Percentiles rank a stretch among this genome's conserved stretches.
phyloP scores from a whole-genome alignment of 1,139 yeast genomes.

The Blastobotrys illinoisensis region DNA sequence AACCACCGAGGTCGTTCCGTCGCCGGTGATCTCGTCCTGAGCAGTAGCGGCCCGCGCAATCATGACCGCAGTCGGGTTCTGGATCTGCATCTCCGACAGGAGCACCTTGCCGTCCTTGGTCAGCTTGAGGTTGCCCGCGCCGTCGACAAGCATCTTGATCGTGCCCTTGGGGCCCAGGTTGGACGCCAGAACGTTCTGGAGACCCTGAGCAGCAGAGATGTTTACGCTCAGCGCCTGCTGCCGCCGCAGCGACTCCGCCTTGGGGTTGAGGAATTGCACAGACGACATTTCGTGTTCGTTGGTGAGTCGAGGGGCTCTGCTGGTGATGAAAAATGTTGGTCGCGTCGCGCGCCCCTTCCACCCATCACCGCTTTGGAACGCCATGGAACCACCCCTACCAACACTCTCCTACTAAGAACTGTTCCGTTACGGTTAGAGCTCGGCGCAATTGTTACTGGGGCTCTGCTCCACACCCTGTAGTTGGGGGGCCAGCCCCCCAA shows the following conservation, averaged over 20 bases:
- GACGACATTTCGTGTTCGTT: slow-evolving; percentile 34
- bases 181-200: slow-evolving; percentile 85
- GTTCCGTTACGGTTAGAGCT: too few species aligned
- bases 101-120: slow-evolving; percentile 97
- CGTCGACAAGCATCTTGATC: slow-evolving; percentile 90
- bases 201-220: slow-evolving; percentile 93
- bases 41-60: slow-evolving; percentile 97
- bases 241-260: slow-evolving; percentile 92
- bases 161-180: slow-evolving; percentile 98
- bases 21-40: slow-evolving; percentile 98
- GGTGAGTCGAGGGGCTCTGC: not conserved
- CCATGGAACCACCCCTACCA: not conserved
- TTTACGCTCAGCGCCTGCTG: slow-evolving; percentile 93
- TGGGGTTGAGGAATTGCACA: slow-evolving; percentile 88
- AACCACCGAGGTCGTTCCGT: slow-evolving; percentile 97
- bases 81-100: slow-evolving; percentile 95
- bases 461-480: too few species aligned
- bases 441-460: too few species aligned
- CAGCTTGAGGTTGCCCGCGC: slow-evolving; percentile 89
- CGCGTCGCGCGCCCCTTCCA: slow-evolving; percentile 2
- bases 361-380: not conserved
- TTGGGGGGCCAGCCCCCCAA: too few species aligned
- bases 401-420: too few species aligned
- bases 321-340: slow-evolving; percentile 2
- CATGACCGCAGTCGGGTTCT: slow-evolving; percentile 99